Conservation (phyloP, 352 stramenopile species). For the Pythium biforme region DNA sequence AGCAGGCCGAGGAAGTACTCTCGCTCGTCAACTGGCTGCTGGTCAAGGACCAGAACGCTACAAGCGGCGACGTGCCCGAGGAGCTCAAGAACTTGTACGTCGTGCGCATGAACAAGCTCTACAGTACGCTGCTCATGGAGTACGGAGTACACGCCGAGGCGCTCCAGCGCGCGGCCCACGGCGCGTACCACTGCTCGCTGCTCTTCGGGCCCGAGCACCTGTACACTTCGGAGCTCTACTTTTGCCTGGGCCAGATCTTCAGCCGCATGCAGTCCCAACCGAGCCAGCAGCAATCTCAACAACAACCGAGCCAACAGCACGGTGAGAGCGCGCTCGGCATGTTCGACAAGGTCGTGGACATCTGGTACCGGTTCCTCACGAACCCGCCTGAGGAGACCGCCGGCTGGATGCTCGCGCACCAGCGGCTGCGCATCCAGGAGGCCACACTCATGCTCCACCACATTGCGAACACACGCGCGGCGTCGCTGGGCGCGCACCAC, state of each 20-base stretch:
- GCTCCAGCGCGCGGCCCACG: constrained; percentile 59
- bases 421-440: constrained; percentile 57
- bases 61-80: constrained; percentile 30
- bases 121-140: constrained; percentile 58
- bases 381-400: constrained; percentile 62
- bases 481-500: constrained; percentile 43
- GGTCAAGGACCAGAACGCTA: constrained; percentile 42
- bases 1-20: constrained; percentile 62
- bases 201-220: constrained; percentile 72
- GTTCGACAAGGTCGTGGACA: constrained; percentile 80
- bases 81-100: constrained; percentile 62
- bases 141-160: constrained; percentile 47
- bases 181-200: constrained; percentile 68
- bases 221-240: constrained; percentile 78
- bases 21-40: constrained; percentile 73
- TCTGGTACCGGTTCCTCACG: constrained; percentile 76
- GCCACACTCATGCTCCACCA: constrained; percentile 58
- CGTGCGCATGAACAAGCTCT: constrained; percentile 75
- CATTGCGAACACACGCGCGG: constrained; percentile 39
- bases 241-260: constrained; percentile 64
- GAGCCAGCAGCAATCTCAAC: constrained; percentile 12
- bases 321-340: constrained; percentile 58
- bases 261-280: constrained; percentile 25
- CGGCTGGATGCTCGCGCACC: constrained; percentile 61
- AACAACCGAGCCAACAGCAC: constrained; percentile 21